phyloP scores from a whole-genome alignment of 768 basidiomycete genomes.

The Psilocybe tampanensis region DNA sequence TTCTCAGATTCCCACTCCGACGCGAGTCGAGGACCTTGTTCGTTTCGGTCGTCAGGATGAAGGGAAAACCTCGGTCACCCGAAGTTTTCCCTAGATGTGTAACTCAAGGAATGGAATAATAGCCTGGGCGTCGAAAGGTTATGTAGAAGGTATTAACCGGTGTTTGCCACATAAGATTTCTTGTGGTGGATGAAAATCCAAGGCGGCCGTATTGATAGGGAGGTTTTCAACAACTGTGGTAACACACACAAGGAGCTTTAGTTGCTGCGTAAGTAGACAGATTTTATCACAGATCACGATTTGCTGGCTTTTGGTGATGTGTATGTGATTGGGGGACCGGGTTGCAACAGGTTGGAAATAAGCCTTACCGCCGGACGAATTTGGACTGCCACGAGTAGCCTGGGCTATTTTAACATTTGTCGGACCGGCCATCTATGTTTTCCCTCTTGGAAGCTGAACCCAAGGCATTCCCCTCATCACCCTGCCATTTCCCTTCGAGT shows the following conservation, averaged over 20 bases:
- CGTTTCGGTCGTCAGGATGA: conserved; percentile 19
- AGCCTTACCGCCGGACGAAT: conserved; percentile 30
- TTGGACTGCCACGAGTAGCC: conserved; percentile 20
- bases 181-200: not conserved
- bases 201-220: not conserved
- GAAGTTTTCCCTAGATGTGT: conserved; percentile 28
- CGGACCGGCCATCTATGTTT: conserved; percentile 20
- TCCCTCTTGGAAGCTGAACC: conserved; percentile 13
- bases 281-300: not conserved
- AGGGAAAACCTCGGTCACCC: conserved; percentile 33
- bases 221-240: not conserved
- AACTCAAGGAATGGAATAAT: conserved; percentile 10
- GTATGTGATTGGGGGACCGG: not conserved
- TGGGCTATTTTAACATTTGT: conserved; percentile 15
- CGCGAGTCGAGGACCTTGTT: conserved; percentile 12
- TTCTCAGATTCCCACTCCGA: conserved; percentile 3
- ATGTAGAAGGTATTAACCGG: conserved; percentile 5
- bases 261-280: not conserved
- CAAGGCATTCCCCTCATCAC: not conserved
- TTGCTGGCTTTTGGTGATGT: no score
- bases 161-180: not conserved
- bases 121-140: conserved; percentile 7
- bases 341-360: conserved; percentile 26
- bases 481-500: conserved; percentile 5
- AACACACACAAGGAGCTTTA: not conserved